Conservation (phyloP, 805 yeast species). For the Candida easanensis region DNA sequence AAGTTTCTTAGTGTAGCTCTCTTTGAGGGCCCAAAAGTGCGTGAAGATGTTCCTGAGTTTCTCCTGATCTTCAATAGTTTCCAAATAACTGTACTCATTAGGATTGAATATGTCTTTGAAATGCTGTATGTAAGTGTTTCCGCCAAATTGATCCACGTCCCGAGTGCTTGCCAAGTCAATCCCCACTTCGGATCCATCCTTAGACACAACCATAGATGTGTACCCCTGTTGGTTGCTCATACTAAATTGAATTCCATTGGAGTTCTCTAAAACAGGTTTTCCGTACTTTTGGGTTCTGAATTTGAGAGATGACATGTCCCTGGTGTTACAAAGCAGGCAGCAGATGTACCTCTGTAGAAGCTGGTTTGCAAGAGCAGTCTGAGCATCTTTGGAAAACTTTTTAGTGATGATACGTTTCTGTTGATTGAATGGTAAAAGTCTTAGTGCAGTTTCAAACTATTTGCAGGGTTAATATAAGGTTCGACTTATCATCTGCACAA, state of each 20-base stretch:
- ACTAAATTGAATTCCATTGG: slow-evolving; percentile 43
- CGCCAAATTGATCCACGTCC: slow-evolving; percentile 26
- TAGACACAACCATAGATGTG: slow-evolving; percentile 43
- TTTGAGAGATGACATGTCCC: slow-evolving; percentile 17
- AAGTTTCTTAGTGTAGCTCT: slow-evolving; percentile 62
- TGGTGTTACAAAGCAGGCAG: slow-evolving; percentile 28
- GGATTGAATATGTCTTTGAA: slow-evolving; percentile 42
- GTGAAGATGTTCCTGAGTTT: slow-evolving; percentile 39
- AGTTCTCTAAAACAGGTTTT: slow-evolving; percentile 46
- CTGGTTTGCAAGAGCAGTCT: slow-evolving; percentile 41
- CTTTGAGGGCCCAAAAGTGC: slow-evolving; percentile 77
- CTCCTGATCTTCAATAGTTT: slow-evolving; percentile 7
- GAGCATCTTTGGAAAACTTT: slow-evolving; percentile 34
- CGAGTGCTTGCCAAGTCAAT: slow-evolving; percentile 43
- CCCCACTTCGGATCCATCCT: slow-evolving; percentile 34
- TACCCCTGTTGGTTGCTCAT: slow-evolving; percentile 55
- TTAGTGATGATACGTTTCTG: slow-evolving; percentile 42
- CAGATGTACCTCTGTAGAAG: slow-evolving; percentile 45
- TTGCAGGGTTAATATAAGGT: background rate
- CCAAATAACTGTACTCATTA: slow-evolving; percentile 34
- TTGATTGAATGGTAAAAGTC: slow-evolving; percentile 41
- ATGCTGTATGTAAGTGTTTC: slow-evolving; percentile 32
- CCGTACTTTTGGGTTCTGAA: slow-evolving; percentile 44
- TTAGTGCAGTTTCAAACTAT: slow-evolving; percentile 47
- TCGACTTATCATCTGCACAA: background rate